These are phyloP conservation scores for Ustilago bromivora DNA, from an alignment of 1,284 basidiomycete species.

Conservation along the genomic window DNA sequence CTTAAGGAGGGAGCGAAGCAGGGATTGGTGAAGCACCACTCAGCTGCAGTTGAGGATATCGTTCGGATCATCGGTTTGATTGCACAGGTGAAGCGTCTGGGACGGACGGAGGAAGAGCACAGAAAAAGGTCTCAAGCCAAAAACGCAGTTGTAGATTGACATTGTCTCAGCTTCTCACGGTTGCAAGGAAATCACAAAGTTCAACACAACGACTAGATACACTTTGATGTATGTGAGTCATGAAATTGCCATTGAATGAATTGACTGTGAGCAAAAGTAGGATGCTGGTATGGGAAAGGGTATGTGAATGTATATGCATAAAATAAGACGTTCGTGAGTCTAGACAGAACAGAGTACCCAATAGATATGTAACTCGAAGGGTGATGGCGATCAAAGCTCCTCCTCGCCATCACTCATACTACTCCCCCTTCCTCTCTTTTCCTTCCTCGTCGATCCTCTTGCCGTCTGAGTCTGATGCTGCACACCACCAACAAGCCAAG, in stretches of 20 bases:
- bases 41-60: constrained; percentile 11
- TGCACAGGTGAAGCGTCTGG: constrained; percentile 9
- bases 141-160: background rate
- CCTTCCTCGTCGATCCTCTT: constrained; percentile 6
- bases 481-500: constrained; percentile 50
- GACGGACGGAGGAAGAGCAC: background rate
- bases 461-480: constrained; percentile 14
- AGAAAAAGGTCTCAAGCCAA: background rate
- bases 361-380: background rate
- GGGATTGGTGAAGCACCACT: constrained; percentile 2
- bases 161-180: background rate
- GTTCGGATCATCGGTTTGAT: constrained; percentile 3
- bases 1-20: background rate
- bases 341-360: background rate
- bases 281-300: background rate
- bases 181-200: background rate
- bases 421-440: constrained; percentile 26
- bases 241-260: background rate
- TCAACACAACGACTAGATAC: background rate
- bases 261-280: background rate
- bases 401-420: constrained; percentile 52
- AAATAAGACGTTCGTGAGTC: background rate
- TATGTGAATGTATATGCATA: constrained; percentile 8
- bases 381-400: constrained; percentile 20
- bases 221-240: background rate